phyloP scores from a whole-genome alignment of 169 alveolate species.

The Babesia sp. region DNA sequence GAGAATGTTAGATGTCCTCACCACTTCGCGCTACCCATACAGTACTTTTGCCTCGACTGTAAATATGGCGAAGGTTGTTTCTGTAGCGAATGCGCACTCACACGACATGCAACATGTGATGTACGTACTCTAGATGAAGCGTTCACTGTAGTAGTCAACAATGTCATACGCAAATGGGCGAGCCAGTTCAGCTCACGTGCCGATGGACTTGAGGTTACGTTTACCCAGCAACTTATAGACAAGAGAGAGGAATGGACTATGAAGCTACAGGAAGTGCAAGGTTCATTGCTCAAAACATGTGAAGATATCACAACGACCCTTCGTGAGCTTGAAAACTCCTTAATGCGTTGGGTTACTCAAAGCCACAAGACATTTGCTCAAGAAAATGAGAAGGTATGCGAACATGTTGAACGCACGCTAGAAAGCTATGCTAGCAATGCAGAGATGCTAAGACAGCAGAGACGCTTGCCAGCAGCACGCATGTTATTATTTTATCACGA shows the following conservation, averaged over 20 bases:
- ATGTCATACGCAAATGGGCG: conserved; percentile 72
- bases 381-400: conserved; percentile 32
- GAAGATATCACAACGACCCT: conserved; percentile 16
- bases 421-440: conserved; percentile 43
- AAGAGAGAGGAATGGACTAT: conserved; percentile 72
- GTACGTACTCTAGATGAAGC: conserved; percentile 74
- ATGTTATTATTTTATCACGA: conserved; percentile 48
- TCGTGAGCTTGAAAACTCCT: conserved; percentile 14
- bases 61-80: conserved; percentile 63
- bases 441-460: conserved; percentile 48
- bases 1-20: conserved; percentile 77
- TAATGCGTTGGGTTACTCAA: conserved; percentile 31
- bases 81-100: conserved; percentile 78
- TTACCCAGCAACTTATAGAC: conserved; percentile 70
- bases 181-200: conserved; percentile 61
- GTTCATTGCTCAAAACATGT: conserved; percentile 8
- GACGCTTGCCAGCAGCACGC: conserved; percentile 20
- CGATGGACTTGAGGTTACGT: conserved; percentile 66
- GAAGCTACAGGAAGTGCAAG: conserved; percentile 62
- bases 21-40: conserved; percentile 78
- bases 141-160: conserved; percentile 65
- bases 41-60: conserved; percentile 77
- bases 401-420: conserved; percentile 25
- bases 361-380: conserved; percentile 13
- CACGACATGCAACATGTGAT: conserved; percentile 68